Base-by-base conservation (phyloP, 2,329 filamentous ascomycete genomes). In the Sporothrix variecibatus region DNA sequence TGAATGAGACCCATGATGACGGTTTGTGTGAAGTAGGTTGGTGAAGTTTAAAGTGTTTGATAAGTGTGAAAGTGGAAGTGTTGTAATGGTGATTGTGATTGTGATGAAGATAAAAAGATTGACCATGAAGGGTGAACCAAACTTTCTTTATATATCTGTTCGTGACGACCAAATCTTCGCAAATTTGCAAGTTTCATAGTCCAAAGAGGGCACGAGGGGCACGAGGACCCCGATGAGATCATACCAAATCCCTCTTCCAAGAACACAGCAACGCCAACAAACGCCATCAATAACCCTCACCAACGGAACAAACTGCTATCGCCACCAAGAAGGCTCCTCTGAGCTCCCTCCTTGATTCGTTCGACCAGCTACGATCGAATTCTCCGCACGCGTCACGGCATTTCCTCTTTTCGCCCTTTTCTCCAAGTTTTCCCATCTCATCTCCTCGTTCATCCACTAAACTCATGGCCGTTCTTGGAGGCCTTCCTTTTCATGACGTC, bases 1-100 rank as follows among this genome's bases (percentile, higher is more conserved):
- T 74, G 73, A n/a, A 72, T 51, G 60, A 72, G 23, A 46, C 73
- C 73, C 73, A 74, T 74, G 64, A 69, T 74, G 73, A 31, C 28
- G 51, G 51, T 31, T 62, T n/a, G n/a, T n/a, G 46, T n/a, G 2
- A 20, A 9, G 31, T 65, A 43, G 15, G 15, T 23, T 38, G 20
- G 34, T 51, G 26, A n/a, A 51, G 51, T 60, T 38, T 28, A 34
- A 23, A 9, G 67, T 20, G 15, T 20, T 46, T 49, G 9, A 51
- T 46, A 34, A 31, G 4, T 34, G 40, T 49, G 11, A 17, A 53
- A 20, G 9, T 65, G 4, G n/a, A 40, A 26, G 6, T 58, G 31
- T 31, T n/a, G n/a, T n/a, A 8, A 9, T 40, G 7, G 17, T 62
- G 31, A 9, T 62, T 62, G 15, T 15, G 43, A 51, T 11, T 43